Evolutionary conservation across 768 basidiomycete species (phyloP).

Genomic region (Leucosporidium scottii): DNA sequence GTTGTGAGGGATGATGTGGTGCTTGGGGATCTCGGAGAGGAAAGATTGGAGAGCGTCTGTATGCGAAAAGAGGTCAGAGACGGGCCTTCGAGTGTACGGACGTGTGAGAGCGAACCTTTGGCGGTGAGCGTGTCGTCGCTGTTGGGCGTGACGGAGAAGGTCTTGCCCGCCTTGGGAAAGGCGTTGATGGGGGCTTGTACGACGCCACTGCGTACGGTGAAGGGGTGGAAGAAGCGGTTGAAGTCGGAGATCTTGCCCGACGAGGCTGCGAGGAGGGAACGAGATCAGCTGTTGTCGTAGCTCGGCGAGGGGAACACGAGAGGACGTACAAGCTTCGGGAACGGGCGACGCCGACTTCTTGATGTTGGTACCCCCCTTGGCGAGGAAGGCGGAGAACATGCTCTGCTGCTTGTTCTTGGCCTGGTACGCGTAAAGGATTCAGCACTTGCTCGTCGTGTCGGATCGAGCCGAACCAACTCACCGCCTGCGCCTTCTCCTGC

Average conservation of each 20-base stretch:
- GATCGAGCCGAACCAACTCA: constrained; percentile 67
- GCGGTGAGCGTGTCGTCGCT: constrained; percentile 1
- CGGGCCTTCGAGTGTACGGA: not conserved
- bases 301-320: not conserved
- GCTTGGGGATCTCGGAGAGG: constrained; percentile 15
- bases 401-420: constrained; percentile 65
- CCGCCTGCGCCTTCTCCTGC: constrained; percentile 57
- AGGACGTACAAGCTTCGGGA: not conserved
- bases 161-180: constrained; percentile 45
- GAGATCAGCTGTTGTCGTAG: constrained; percentile 1
- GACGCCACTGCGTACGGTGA: constrained; percentile 49
- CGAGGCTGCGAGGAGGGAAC: not conserved
- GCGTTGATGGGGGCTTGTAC: constrained; percentile 66
- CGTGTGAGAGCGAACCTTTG: constrained; percentile 10
- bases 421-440: constrained; percentile 14
- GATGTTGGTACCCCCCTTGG: constrained; percentile 32
- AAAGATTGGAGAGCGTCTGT: constrained; percentile 23
- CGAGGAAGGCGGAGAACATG: constrained; percentile 70
- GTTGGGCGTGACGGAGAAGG: constrained; percentile 7
- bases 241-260: constrained; percentile 51
- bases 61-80: not conserved
- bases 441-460: not conserved
- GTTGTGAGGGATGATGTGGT: constrained; percentile 24
- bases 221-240: constrained; percentile 67
- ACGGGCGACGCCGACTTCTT: constrained; percentile 51